A percentile compares a stretch with the other conserved stretches of the same genome.
Conservation (phyloP, 2,329 filamentous ascomycete species). For the Hypoxylon sp. region DNA sequence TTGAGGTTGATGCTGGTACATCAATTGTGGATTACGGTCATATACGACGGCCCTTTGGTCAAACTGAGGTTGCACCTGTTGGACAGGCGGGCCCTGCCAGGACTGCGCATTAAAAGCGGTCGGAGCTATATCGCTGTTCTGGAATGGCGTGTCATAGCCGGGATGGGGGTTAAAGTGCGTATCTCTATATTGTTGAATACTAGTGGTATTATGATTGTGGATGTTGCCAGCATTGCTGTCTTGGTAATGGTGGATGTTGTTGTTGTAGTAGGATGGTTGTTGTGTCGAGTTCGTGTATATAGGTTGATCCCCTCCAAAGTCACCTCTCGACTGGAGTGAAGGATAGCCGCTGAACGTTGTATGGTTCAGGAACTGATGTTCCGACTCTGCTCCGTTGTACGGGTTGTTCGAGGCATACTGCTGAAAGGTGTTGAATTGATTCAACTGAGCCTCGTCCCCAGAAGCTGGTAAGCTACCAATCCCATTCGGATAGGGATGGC, state of each 20-base stretch:
- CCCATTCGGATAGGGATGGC: slow-evolving; percentile 12
- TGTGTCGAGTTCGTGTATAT: neutral
- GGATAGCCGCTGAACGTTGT: slow-evolving; percentile 1
- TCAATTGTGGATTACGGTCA: slow-evolving; percentile 1
- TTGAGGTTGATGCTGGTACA: slow-evolving; percentile 19
- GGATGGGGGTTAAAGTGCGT: slow-evolving; percentile 7
- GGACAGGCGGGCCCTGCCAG: slow-evolving; percentile 23
- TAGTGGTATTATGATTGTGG: slow-evolving; percentile 17
- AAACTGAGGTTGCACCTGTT: slow-evolving; percentile 14
- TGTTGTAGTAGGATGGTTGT: neutral
- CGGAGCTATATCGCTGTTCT: slow-evolving; percentile 6
- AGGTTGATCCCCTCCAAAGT: slow-evolving; percentile 4
- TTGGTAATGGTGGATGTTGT: neutral
- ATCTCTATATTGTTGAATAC: slow-evolving; percentile 15
- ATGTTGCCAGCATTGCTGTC: slow-evolving; percentile 12
- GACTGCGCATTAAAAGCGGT: slow-evolving; percentile 11
- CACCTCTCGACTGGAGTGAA: slow-evolving; percentile 1
- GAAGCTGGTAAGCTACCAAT: slow-evolving; percentile 6
- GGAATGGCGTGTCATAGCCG: slow-evolving; percentile 13
- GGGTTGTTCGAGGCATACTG: slow-evolving; percentile 1
- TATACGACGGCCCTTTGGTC: slow-evolving; percentile 11
- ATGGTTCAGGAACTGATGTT: slow-evolving; percentile 2
- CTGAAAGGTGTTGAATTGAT: slow-evolving; percentile 20
- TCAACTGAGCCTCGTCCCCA: neutral
- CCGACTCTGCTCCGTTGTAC: slow-evolving; percentile 3